A percentile compares a stretch with the other conserved stretches of the same genome.
phyloP scores from a whole-genome alignment of 371 early-diverging fungal species.

The Cokeromyces recurvatus region DNA sequence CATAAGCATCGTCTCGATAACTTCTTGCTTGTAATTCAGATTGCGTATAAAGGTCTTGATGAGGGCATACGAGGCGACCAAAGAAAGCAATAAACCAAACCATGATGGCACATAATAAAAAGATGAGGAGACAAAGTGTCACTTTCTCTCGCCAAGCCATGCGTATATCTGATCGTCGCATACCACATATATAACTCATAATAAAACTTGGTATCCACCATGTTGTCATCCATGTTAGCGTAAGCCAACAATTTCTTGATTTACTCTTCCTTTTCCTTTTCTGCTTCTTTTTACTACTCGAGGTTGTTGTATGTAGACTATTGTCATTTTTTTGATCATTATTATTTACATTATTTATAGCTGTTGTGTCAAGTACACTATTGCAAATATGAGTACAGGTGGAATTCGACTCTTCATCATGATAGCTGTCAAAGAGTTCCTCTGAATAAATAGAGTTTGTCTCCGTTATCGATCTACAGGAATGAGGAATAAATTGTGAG shows the following conservation, averaged over 20 bases:
- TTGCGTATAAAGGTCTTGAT: conserved; percentile 62
- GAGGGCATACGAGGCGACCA: conserved; percentile 83
- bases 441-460: conserved; percentile 46
- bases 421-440: conserved; percentile 24
- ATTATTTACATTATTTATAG: not conserved
- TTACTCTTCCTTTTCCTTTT: conserved; percentile 23
- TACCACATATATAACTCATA: conserved; percentile 55
- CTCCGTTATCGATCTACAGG: conserved; percentile 18
- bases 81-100: conserved; percentile 71
- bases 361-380: too few species aligned
- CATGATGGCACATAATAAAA: conserved; percentile 50
- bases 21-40: conserved; percentile 44
- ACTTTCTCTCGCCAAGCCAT: conserved; percentile 87
- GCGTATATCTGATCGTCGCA: conserved; percentile 76
- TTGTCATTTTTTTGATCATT: not conserved
- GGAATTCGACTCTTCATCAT: conserved; percentile 25
- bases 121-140: conserved; percentile 72
- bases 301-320: too few species aligned
- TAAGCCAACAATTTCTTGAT: conserved; percentile 73
- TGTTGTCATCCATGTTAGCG: conserved; percentile 77
- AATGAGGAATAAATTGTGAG: conserved; percentile 10
- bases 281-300: conserved; percentile 1
- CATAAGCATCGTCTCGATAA: conserved; percentile 44
- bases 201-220: conserved; percentile 81
- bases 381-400: conserved; percentile 27